These are phyloP conservation scores for Aspergillus bridgeri DNA, from an alignment of 495 filamentous ascomycete genomes.

Conservation along the genomic window DNA sequence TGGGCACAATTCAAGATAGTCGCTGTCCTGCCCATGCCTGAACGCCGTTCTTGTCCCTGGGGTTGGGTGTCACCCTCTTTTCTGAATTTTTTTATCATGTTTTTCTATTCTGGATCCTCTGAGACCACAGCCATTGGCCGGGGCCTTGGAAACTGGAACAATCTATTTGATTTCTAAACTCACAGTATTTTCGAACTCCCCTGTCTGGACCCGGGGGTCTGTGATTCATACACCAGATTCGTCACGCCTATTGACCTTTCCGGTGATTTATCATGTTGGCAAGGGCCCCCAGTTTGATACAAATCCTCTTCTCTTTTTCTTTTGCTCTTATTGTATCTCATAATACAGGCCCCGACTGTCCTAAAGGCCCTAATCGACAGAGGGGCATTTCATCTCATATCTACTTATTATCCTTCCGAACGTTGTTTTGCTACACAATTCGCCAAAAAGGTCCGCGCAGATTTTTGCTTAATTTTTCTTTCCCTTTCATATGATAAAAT, in stretches of 20 bases:
- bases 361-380: background rate
- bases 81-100: constrained; percentile 3
- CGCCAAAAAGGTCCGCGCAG: background rate
- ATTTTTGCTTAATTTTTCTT: constrained; percentile 12
- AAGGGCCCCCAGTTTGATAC: constrained; percentile 16
- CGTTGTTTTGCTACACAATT: constrained; percentile 17
- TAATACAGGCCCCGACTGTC: background rate
- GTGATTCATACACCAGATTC: constrained; percentile 11
- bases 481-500: constrained; percentile 19
- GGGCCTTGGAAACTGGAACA: background rate
- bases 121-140: constrained; percentile 1
- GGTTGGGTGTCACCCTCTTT: constrained; percentile 17
- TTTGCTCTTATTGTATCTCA: constrained; percentile 4
- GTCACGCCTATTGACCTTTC: constrained; percentile 10
- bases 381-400: constrained; percentile 4
- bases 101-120: constrained; percentile 4
- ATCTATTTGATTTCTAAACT: background rate
- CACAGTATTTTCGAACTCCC: background rate
- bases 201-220: background rate
- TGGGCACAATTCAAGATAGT: constrained; percentile 18
- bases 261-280: constrained; percentile 32
- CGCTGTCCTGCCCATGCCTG: constrained; percentile 9
- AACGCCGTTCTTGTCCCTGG: constrained; percentile 12
- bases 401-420: constrained; percentile 7
- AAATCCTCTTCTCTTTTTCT: constrained; percentile 8